Percentiles rank a stretch among this genome's conserved stretches.
Evolutionary conservation across 495 filamentous ascomycete genomes (phyloP).

Genomic region (Xylaria bambusicola): DNA sequence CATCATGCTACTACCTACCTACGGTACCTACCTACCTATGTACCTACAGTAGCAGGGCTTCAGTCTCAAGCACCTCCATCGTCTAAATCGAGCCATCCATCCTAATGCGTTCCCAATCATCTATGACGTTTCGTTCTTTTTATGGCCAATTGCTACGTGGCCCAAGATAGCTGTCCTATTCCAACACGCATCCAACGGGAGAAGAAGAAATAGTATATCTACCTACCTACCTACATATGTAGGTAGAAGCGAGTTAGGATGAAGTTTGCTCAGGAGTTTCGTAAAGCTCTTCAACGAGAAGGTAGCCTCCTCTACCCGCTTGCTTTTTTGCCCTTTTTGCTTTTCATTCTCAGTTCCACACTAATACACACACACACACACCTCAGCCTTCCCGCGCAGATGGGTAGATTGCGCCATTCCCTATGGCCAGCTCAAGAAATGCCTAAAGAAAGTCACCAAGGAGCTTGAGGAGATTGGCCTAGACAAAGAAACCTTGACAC

Average conservation of each 20-base stretch:
- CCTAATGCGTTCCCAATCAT: background rate
- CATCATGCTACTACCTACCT: too few species aligned
- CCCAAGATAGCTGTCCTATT: too few species aligned
- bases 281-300: constrained; percentile 57
- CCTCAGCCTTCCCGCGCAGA: constrained; percentile 55
- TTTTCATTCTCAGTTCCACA: too few species aligned
- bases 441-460: constrained; percentile 64
- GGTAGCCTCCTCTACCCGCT: constrained; percentile 22
- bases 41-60: too few species aligned
- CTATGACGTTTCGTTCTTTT: background rate
- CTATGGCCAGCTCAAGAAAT: constrained; percentile 74
- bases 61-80: too few species aligned
- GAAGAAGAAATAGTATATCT: too few species aligned
- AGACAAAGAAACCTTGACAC: constrained; percentile 58
- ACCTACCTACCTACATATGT: background rate
- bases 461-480: constrained; percentile 65
- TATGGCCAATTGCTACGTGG: too few species aligned
- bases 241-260: constrained; percentile 41
- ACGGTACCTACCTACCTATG: too few species aligned
- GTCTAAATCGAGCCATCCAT: constrained; percentile 3
- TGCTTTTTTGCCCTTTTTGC: too few species aligned
- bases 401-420: constrained; percentile 72
- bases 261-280: constrained; percentile 76
- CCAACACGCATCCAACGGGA: too few species aligned
- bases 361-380: constrained; percentile 18